Conservation (phyloP, 2,329 filamentous ascomycete genomes). For the Exophiala aquamarina region DNA sequence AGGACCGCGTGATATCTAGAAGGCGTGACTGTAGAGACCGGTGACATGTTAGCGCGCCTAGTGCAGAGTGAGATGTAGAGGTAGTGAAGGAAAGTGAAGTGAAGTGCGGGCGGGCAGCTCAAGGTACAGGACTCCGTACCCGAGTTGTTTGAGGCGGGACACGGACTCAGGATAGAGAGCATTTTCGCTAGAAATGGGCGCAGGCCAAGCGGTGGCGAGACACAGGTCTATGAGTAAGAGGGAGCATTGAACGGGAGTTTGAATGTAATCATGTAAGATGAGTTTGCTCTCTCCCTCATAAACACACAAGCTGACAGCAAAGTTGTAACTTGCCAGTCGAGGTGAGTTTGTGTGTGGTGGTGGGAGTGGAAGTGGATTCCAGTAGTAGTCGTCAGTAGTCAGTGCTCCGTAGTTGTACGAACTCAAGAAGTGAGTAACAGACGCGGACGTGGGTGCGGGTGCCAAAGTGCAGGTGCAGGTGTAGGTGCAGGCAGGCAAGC, state of each 20-base stretch:
- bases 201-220: slow-evolving; percentile 12
- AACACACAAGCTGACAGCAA: slow-evolving; percentile 1
- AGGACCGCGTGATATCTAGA: slow-evolving; percentile 12
- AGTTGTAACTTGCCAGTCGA: no score
- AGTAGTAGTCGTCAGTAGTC: no score
- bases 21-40: slow-evolving; percentile 13
- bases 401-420: no score
- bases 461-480: no score
- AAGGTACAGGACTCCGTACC: slow-evolving; percentile 15
- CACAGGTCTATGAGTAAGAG: not conserved
- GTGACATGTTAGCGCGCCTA: slow-evolving; percentile 11
- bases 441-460: no score
- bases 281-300: not conserved
- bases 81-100: not conserved
- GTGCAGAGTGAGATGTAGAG: not conserved
- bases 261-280: not conserved
- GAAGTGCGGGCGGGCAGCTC: not conserved
- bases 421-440: no score
- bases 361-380: no score
- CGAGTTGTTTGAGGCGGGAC: slow-evolving; percentile 15
- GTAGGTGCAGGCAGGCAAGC: no score
- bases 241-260: no score
- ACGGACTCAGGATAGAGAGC: slow-evolving; percentile 14
- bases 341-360: no score
- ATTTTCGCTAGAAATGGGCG: slow-evolving; percentile 24